phyloP scores from a whole-genome alignment of 1,139 yeast species.

The Yamadazyma conglobata region DNA sequence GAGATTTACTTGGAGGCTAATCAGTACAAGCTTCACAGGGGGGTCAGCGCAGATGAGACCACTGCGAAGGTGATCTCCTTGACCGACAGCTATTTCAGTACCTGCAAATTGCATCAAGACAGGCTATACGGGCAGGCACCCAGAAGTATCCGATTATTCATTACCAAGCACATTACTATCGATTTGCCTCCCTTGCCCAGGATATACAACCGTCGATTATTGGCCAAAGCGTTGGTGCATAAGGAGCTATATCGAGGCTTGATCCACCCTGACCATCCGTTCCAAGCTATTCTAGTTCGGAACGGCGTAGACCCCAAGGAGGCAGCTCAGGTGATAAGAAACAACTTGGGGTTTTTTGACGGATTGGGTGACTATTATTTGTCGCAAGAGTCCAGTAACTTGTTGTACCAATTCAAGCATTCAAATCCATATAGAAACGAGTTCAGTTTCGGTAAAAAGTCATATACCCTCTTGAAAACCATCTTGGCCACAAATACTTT shows the following conservation, averaged over 20 bases:
- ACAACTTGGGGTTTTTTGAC: slow-evolving; percentile 42
- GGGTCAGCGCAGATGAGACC: slow-evolving; percentile 10
- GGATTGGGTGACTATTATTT: slow-evolving; percentile 45
- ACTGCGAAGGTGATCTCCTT: slow-evolving; percentile 11
- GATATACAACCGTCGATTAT: slow-evolving; percentile 27
- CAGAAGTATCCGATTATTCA: slow-evolving; percentile 22
- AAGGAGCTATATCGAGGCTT: slow-evolving; percentile 38
- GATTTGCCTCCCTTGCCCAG: slow-evolving; percentile 36
- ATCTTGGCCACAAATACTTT: slow-evolving; percentile 42
- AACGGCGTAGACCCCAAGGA: slow-evolving; percentile 17
- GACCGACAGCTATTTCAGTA: slow-evolving; percentile 22
- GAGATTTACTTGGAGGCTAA: slow-evolving; percentile 27
- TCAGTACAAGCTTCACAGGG: slow-evolving; percentile 11
- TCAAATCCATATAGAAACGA: slow-evolving; percentile 13
- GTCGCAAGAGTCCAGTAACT: slow-evolving; percentile 36
- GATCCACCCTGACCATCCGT: slow-evolving; percentile 26
- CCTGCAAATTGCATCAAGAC: slow-evolving; percentile 21
- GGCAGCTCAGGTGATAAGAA: slow-evolving; percentile 25
- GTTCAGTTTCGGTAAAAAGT: slow-evolving; percentile 14
- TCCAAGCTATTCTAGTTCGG: slow-evolving; percentile 22
- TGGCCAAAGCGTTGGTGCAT: slow-evolving; percentile 39
- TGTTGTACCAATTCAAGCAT: slow-evolving; percentile 32
- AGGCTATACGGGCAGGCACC: slow-evolving; percentile 18
- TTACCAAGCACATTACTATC: slow-evolving; percentile 24
- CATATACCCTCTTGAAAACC: slow-evolving; percentile 30